These are phyloP conservation scores for Trichoderma erinaceum DNA, from an alignment of 495 filamentous ascomycete genomes.

Conservation along the genomic window DNA sequence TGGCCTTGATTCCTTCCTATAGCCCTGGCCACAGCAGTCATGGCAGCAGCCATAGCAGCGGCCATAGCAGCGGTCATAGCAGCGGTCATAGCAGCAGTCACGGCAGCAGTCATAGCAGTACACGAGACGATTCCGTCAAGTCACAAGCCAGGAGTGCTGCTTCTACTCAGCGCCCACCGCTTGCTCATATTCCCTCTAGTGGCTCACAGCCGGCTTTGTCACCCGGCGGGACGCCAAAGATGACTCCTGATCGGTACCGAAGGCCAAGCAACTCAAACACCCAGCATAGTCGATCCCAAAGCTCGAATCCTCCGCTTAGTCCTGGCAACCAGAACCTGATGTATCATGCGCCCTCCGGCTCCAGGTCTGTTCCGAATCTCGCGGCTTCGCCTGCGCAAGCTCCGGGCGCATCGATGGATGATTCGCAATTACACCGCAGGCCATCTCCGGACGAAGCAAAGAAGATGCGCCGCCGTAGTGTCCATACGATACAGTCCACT, in stretches of 20 bases:
- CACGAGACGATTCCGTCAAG: conserved; percentile 30
- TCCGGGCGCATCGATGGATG: conserved; percentile 42
- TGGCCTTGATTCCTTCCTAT: conserved; percentile 13
- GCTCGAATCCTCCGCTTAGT: conserved; percentile 21
- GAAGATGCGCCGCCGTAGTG: conserved; percentile 74
- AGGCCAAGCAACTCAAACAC: conserved; percentile 14
- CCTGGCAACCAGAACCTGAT: neutral
- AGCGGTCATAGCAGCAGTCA: conserved; percentile 25
- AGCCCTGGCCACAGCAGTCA: neutral
- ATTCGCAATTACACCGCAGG: conserved; percentile 44
- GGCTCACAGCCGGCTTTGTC: conserved; percentile 26
- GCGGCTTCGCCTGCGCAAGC: neutral
- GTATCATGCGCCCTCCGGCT: neutral
- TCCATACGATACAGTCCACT: conserved; percentile 69
- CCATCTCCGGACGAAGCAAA: conserved; percentile 57
- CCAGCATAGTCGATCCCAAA: conserved; percentile 22
- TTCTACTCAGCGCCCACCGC: conserved; percentile 29
- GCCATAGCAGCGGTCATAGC: conserved; percentile 8
- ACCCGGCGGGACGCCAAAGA: conserved; percentile 34
- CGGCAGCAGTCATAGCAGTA: conserved; percentile 16
- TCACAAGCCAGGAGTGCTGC: conserved; percentile 21
- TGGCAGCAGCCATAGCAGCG: neutral
- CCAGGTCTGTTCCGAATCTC: neutral
- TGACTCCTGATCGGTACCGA: conserved; percentile 22
- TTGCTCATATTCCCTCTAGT: conserved; percentile 22